Evolutionary conservation across 257 asterid genomes (phyloP).

Genomic region (Lycium ferocissimum): DNA sequence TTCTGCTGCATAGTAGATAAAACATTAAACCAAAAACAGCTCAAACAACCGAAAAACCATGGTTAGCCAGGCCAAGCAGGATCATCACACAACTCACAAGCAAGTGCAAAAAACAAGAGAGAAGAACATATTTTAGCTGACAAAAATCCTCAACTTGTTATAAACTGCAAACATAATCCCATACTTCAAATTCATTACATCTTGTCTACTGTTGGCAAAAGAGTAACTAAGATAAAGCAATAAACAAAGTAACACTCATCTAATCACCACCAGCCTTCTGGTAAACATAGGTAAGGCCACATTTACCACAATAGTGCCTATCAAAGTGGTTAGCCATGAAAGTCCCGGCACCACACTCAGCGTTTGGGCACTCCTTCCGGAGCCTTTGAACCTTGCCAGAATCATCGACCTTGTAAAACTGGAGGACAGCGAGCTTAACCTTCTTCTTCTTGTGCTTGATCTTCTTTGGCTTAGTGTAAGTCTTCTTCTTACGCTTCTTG

Average conservation of each 20-base stretch:
- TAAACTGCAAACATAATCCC: slow-evolving; percentile 17
- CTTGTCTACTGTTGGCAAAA: not conserved
- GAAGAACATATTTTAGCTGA: not conserved
- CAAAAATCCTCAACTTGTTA: not conserved
- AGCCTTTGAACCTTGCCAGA: slow-evolving; percentile 51
- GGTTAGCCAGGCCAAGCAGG: not conserved
- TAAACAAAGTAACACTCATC: not conserved
- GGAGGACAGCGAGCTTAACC: slow-evolving; percentile 49
- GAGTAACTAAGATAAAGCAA: not conserved
- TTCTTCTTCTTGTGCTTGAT: slow-evolving; percentile 52
- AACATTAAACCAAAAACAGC: not conserved
- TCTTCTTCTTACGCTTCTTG: slow-evolving; percentile 53
- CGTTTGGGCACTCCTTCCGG: slow-evolving; percentile 50
- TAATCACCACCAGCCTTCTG: slow-evolving; percentile 52
- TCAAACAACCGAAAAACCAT: not conserved
- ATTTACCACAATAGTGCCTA: slow-evolving; percentile 51
- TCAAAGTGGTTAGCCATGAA: slow-evolving; percentile 55
- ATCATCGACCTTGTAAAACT: slow-evolving; percentile 50
- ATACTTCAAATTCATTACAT: slow-evolving; percentile 15
- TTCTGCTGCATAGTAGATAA: not conserved
- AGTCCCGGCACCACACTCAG: slow-evolving; percentile 51
- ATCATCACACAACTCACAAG: no score
- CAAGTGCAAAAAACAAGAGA: not conserved
- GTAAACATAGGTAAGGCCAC: slow-evolving; percentile 54
- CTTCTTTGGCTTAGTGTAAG: slow-evolving; percentile 54